phyloP scores from a whole-genome alignment of 2,329 filamentous ascomycete genomes.

The Exophiala sideris region DNA sequence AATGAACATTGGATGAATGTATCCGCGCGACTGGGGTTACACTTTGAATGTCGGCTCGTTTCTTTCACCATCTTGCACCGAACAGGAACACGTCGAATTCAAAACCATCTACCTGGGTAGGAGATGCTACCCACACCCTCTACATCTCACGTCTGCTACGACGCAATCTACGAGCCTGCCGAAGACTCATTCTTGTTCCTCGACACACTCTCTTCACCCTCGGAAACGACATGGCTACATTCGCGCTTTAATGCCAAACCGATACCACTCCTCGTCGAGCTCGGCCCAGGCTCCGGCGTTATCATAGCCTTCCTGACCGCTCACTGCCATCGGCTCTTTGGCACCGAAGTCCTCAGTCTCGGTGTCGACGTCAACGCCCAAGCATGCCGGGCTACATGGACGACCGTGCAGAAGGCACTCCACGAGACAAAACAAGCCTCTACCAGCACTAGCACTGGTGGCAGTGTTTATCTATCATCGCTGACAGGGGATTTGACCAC shows the following conservation, averaged over 20 bases:
- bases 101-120: not conserved
- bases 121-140: constrained; percentile 88
- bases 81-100: not conserved
- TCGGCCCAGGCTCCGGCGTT: constrained; percentile 88
- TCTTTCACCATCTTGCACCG: too few relatives aligned
- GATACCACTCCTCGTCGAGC: constrained; percentile 68
- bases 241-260: constrained; percentile 52
- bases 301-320: constrained; percentile 85
- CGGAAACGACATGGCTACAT: constrained; percentile 67
- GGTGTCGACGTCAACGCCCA: constrained; percentile 82
- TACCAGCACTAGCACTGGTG: constrained; percentile 1
- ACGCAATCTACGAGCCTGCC: constrained; percentile 87
- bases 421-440: constrained; percentile 29
- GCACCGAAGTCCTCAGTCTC: constrained; percentile 64
- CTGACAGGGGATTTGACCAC: constrained; percentile 67
- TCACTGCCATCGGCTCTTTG: constrained; percentile 70
- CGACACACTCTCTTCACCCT: constrained; percentile 74
- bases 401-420: constrained; percentile 61
- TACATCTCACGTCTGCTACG: constrained; percentile 85
- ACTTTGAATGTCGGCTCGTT: too few relatives aligned
- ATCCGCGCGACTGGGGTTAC: too few relatives aligned
- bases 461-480: constrained; percentile 58
- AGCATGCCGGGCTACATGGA: constrained; percentile 71
- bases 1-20: too few relatives aligned
- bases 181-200: constrained; percentile 95